These are phyloP conservation scores for Saccharomycopsis sp. DNA, from an alignment of 805 yeast genomes.

Conservation along the genomic window DNA sequence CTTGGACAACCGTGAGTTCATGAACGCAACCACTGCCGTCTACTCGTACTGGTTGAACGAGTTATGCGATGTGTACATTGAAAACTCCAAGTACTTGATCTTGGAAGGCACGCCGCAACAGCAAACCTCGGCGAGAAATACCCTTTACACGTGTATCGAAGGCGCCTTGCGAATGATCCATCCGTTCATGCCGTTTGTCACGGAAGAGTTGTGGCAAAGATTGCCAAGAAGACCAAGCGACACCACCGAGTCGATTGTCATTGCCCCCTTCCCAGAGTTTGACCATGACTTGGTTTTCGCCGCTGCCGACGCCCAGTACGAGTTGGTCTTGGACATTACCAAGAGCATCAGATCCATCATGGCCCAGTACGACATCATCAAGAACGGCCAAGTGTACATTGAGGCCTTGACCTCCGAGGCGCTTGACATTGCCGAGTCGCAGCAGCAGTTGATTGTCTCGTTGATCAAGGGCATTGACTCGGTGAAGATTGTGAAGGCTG, in stretches of 20 bases:
- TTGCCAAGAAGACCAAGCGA: constrained; percentile 80
- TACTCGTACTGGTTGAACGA: constrained; percentile 93
- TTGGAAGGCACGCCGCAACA: constrained; percentile 84
- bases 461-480: constrained; percentile 84
- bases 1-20: constrained; percentile 67
- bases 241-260: constrained; percentile 58
- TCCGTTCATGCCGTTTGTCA: constrained; percentile 96
- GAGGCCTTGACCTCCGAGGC: constrained; percentile 49
- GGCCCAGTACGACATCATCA: constrained; percentile 81
- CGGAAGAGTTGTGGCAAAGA: constrained; percentile 99
- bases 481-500: constrained; percentile 52
- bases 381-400: constrained; percentile 79
- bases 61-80: constrained; percentile 95
- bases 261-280: constrained; percentile 71
- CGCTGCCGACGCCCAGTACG: constrained; percentile 66
- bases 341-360: constrained; percentile 87
- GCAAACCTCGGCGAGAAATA: constrained; percentile 84
- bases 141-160: constrained; percentile 86
- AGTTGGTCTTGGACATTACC: constrained; percentile 74
- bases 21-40: constrained; percentile 75
- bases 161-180: constrained; percentile 86
- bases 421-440: constrained; percentile 49
- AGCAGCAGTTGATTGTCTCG: constrained; percentile 80
- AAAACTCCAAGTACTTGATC: constrained; percentile 88
- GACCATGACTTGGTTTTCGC: constrained; percentile 50